phyloP scores from a whole-genome alignment of 2,329 filamentous ascomycete species.

The Arachnomyces sp. region DNA sequence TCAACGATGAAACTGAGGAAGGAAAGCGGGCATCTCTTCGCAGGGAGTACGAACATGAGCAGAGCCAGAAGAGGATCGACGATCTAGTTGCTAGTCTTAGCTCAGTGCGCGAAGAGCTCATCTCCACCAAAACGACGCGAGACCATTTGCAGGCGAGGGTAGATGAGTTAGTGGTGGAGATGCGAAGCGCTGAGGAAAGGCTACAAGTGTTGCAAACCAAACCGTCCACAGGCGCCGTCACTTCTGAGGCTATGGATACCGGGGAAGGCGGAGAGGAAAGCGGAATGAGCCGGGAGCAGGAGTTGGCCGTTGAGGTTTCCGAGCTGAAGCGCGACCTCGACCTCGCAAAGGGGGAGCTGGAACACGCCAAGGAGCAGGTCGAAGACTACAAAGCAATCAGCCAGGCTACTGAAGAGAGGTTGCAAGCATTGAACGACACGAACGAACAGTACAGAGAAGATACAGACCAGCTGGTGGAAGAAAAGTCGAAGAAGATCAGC shows the following conservation, averaged over 20 bases:
- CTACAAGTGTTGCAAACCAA: slow-evolving; percentile 73
- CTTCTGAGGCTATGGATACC: slow-evolving; percentile 34
- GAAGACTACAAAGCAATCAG: slow-evolving; percentile 87
- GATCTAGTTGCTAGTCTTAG: slow-evolving; percentile 76
- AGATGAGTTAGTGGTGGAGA: slow-evolving; percentile 79
- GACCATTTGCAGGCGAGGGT: slow-evolving; percentile 86
- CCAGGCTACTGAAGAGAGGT: slow-evolving; percentile 77
- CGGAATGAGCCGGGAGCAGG: slow-evolving; percentile 62
- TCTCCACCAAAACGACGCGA: slow-evolving; percentile 75
- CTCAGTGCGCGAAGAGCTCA: slow-evolving; percentile 76
- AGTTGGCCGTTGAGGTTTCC: slow-evolving; percentile 73
- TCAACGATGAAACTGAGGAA: slow-evolving; percentile 76
- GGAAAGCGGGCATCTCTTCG: slow-evolving; percentile 72
- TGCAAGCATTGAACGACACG: slow-evolving; percentile 69
- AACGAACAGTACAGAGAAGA: slow-evolving; percentile 85
- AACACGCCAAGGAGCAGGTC: slow-evolving; percentile 70
- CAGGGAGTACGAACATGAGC: slow-evolving; percentile 83
- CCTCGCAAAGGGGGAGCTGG: slow-evolving; percentile 68
- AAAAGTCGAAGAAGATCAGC: slow-evolving; percentile 71
- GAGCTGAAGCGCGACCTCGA: slow-evolving; percentile 85
- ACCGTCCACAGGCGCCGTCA: slow-evolving; percentile 54
- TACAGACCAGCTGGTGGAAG: slow-evolving; percentile 64
- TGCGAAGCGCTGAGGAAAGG: slow-evolving; percentile 83
- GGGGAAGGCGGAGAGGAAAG: slow-evolving; percentile 42
- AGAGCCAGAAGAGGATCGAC: slow-evolving; percentile 85